Percentiles rank a stretch among this genome's conserved stretches.
Conservation (phyloP, 805 yeast species). For the Starmerella davenportii region DNA sequence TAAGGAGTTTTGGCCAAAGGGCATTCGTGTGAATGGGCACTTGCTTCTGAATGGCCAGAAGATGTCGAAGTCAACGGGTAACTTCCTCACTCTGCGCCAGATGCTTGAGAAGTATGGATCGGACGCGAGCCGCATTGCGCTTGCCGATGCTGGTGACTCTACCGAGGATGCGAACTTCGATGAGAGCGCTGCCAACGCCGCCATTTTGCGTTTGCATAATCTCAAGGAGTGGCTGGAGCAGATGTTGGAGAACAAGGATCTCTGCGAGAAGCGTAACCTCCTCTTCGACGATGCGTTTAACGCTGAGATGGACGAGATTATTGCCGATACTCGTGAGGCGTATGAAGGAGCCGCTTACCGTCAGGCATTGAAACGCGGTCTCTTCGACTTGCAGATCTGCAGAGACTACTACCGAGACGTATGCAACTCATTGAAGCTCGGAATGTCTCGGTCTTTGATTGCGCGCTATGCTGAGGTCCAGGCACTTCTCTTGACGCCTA, state of each 20-base stretch:
- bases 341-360: constrained; percentile 65
- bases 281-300: constrained; percentile 84
- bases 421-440: constrained; percentile 27
- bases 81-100: constrained; percentile 79
- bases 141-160: constrained; percentile 96
- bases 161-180: constrained; percentile 97
- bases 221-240: constrained; percentile 94
- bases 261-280: constrained; percentile 33
- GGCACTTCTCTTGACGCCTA: constrained; percentile 67
- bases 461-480: constrained; percentile 72
- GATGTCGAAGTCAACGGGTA: constrained; percentile 97
- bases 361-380: constrained; percentile 73
- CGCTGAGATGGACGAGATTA: constrained; percentile 74
- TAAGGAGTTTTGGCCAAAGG: constrained; percentile 78
- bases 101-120: constrained; percentile 83
- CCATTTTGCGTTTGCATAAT: constrained; percentile 78
- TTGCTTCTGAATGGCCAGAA: constrained; percentile 86
- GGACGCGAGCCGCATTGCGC: constrained; percentile 90
- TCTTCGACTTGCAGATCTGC: constrained; percentile 85
- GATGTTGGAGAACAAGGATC: constrained; percentile 31
- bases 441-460: constrained; percentile 71
- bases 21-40: constrained; percentile 91
- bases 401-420: constrained; percentile 93
- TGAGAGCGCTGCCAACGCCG: constrained; percentile 91
- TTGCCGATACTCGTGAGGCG: constrained; percentile 53